Conservation (phyloP, 2,329 filamentous ascomycete species). For the Penicillium aurantiogriseum region DNA sequence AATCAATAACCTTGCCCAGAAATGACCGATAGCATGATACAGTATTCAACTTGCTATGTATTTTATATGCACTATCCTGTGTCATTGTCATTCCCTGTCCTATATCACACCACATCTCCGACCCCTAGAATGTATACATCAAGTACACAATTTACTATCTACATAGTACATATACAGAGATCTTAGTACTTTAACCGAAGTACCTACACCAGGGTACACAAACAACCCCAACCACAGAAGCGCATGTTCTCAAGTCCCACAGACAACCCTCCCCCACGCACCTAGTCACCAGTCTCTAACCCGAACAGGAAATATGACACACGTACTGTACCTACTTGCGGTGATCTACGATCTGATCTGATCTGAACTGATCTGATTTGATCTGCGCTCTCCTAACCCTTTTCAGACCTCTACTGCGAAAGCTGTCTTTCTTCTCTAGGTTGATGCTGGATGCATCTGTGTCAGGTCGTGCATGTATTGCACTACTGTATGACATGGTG, state of each 20-base stretch:
- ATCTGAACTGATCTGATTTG: not conserved
- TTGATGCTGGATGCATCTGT: conserved; percentile 1
- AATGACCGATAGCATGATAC: not conserved
- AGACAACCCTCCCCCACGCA: not conserved
- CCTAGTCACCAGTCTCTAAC: not conserved
- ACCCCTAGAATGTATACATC: not conserved
- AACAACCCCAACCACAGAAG: not conserved
- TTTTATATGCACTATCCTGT: not conserved
- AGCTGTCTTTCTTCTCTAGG: not conserved
- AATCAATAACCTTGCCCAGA: not conserved
- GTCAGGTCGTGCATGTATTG: not conserved
- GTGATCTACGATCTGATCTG: not conserved
- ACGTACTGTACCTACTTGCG: not conserved
- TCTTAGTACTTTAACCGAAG: not conserved
- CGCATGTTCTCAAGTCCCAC: not conserved
- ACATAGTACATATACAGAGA: not conserved
- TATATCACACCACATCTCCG: not conserved
- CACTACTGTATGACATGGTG: not conserved
- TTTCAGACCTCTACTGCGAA: not conserved
- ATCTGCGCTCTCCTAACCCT: not conserved
- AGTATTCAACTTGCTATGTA: not conserved
- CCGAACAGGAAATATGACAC: not conserved
- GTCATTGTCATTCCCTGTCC: not conserved
- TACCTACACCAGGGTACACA: not conserved
- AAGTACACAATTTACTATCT: not conserved